These are phyloP conservation scores for Penicillium janthinellum DNA, from an alignment of 2,329 filamentous ascomycete species.

Conservation along the genomic window DNA sequence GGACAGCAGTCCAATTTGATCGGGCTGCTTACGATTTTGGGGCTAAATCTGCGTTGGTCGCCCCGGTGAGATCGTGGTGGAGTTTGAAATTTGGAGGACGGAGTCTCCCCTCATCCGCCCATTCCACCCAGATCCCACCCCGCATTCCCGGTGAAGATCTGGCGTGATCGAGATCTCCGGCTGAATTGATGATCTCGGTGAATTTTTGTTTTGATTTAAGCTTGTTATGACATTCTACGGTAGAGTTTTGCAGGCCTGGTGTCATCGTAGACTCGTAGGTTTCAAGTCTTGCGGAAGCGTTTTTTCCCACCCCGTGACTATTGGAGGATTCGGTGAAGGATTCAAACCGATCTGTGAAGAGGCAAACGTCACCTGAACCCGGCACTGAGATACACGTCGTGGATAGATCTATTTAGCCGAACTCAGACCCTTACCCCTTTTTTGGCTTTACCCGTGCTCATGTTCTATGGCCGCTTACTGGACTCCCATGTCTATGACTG, in stretches of 20 bases:
- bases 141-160: slow-evolving; percentile 24
- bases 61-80: slow-evolving; percentile 20
- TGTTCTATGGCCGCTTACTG: background rate
- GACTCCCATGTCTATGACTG: background rate
- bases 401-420: background rate
- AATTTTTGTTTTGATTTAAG: background rate
- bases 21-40: background rate
- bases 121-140: slow-evolving; percentile 12
- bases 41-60: slow-evolving; percentile 11
- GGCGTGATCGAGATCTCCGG: slow-evolving; percentile 13
- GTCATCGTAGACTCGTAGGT: too few species aligned
- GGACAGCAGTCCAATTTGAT: background rate
- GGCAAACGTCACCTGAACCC: background rate
- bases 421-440: background rate
- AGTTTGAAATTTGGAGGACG: background rate
- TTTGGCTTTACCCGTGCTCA: background rate
- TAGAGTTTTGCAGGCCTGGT: too few species aligned
- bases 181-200: slow-evolving; percentile 5
- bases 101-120: slow-evolving; percentile 8
- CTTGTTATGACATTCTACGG: background rate
- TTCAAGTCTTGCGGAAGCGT: background rate
- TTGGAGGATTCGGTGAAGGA: background rate
- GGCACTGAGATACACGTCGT: background rate
- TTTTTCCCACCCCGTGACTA: background rate
- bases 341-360: background rate